A percentile compares a stretch with the other conserved stretches of the same genome.
These are phyloP conservation scores for Boletus rubroflammeus DNA, from an alignment of 768 basidiomycete genomes.

Conservation along the genomic window DNA sequence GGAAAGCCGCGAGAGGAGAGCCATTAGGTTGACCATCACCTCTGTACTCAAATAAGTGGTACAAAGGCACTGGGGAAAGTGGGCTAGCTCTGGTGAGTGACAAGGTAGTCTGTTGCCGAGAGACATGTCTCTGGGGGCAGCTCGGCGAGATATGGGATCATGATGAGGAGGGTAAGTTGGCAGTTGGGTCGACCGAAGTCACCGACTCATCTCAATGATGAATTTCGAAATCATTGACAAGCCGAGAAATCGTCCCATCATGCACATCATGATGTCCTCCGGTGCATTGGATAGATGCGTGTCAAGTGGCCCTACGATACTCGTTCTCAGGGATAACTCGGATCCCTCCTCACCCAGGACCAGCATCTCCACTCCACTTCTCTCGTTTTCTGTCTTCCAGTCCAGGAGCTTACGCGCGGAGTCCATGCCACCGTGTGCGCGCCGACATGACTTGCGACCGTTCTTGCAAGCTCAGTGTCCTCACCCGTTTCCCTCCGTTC, in stretches of 20 bases:
- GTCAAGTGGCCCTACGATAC: slow-evolving; percentile 26
- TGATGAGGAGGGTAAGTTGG: slow-evolving; percentile 2
- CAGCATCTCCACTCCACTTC: slow-evolving; percentile 45
- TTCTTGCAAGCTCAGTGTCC: slow-evolving; percentile 31
- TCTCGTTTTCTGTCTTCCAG: slow-evolving; percentile 43
- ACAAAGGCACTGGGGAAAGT: slow-evolving; percentile 48
- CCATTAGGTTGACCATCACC: slow-evolving; percentile 65
- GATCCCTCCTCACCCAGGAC: slow-evolving; percentile 32
- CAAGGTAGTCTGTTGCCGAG: slow-evolving; percentile 51
- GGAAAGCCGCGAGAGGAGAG: slow-evolving; percentile 48
- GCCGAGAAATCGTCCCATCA: neutral
- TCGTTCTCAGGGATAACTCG: slow-evolving; percentile 24
- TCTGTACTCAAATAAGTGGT: slow-evolving; percentile 60
- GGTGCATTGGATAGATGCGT: neutral
- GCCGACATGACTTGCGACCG: slow-evolving; percentile 47
- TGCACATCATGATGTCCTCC: neutral
- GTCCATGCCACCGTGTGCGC: slow-evolving; percentile 53
- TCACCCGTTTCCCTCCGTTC: slow-evolving; percentile 12
- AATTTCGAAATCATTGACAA: neutral
- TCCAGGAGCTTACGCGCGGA: slow-evolving; percentile 46
- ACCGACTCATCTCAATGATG: neutral
- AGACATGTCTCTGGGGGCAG: slow-evolving; percentile 64
- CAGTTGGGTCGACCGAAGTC: neutral
- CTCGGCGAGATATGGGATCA: slow-evolving; percentile 23
- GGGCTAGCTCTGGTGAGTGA: slow-evolving; percentile 65